Evolutionary conservation across 305 asterid species (phyloP), one percentile per base, ranked within the genome.

Genomic region (Rubia occidens): DNA sequence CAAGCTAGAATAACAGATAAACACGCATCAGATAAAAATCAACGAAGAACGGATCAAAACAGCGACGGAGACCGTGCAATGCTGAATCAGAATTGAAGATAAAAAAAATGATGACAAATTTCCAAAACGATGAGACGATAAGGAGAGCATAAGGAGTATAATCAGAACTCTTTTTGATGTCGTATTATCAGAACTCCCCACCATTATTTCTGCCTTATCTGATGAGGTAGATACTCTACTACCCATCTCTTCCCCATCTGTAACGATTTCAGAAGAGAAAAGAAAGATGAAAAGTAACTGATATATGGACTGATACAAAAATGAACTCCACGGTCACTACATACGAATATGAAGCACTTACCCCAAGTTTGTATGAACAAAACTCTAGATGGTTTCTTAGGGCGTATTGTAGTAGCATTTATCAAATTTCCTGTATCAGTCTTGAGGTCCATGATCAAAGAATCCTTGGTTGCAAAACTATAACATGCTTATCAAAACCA

Each of bases 401-500:
- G 96, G 74, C 81, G 87, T 68, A 93, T 89, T 32, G 80, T 69
- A 35, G 78, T 78, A 18, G 95, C 73, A 86, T 86, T 84, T 70
- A 88, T 77, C 49, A 81, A 76, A 71, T 83, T 88, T 78, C 98
- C 96, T 11, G 92, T 83, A 69, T 88, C 97, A 76, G 80, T 80
- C 80, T 90, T 97, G 5, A 90, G 85, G 66, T 92, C 84, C 66
- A 80, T 54, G 56, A 88, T 78, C 54, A 97, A 90, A 45, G 97
- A 90, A 84, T 90, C 98, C 77, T 86, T 93, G 24, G 96, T 87
- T 42, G 96, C 90, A 47, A 84, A 59, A 90, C 70, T 51, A 90
- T 73, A 43, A 83, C 86, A 72, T 87, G 89, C 82, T 93, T 93
- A 69, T 93, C 92, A 68, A 93, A 93, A 64, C 98, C 97, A 72